These are phyloP conservation scores for Paecilomyces niveus DNA, from an alignment of 2,329 filamentous ascomycete species.

Conservation along the genomic window DNA sequence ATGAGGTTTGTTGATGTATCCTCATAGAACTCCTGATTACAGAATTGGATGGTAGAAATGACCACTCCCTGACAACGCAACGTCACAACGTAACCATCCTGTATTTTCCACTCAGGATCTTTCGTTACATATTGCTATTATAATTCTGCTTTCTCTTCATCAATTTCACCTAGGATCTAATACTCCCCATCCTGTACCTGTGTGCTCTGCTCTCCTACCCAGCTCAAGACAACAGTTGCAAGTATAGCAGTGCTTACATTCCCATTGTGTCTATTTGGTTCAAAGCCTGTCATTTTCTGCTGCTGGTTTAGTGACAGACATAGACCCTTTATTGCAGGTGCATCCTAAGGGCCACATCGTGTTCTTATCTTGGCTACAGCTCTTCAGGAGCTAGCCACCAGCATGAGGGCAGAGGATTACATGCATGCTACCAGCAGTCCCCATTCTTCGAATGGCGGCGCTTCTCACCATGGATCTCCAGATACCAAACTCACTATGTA, in stretches of 20 bases:
- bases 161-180: not conserved
- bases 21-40: not conserved
- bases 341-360: not conserved
- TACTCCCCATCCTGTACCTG: not conserved
- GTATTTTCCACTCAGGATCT: not conserved
- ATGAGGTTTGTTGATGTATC: not conserved
- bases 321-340: not conserved
- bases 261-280: not conserved
- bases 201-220: not conserved
- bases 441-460: constrained; percentile 40
- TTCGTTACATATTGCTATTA: not conserved
- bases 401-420: constrained; percentile 20
- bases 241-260: not conserved
- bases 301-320: not conserved
- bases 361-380: not conserved
- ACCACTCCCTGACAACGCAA: not conserved
- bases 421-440: constrained; percentile 29
- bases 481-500: constrained; percentile 58
- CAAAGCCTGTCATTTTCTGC: not conserved
- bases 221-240: not conserved
- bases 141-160: not conserved
- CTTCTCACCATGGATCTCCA: constrained; percentile 57
- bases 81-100: not conserved
- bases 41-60: not conserved
- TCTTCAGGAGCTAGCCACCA: not conserved